phyloP scores from a whole-genome alignment of 495 filamentous ascomycete species.

The Talaromyces borbonicus region DNA sequence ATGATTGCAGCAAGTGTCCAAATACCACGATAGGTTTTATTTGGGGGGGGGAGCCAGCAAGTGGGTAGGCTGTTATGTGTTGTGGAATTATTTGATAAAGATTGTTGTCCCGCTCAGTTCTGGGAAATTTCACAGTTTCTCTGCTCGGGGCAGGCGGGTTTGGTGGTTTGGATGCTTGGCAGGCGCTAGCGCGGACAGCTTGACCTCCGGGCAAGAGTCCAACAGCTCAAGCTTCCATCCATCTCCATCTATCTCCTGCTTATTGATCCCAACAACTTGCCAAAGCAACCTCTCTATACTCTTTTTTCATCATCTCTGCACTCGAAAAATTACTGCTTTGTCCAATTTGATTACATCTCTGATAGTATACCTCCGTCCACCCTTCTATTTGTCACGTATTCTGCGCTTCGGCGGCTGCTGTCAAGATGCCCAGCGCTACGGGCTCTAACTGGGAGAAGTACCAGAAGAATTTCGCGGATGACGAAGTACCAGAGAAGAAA shows the following conservation, averaged over 20 bases:
- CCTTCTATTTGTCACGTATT: not conserved
- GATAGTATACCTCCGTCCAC: not conserved
- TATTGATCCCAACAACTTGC: not conserved
- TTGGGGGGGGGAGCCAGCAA: not conserved
- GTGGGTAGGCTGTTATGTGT: not conserved
- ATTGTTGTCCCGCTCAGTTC: constrained; percentile 2
- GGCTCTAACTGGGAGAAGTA: constrained; percentile 97
- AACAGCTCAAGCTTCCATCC: constrained; percentile 6
- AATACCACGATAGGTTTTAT: not conserved
- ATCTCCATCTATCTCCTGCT: constrained; percentile 4
- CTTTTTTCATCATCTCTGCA: not conserved
- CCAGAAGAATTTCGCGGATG: constrained; percentile 89
- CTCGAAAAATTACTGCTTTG: too few species aligned
- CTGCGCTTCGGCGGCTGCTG: constrained; percentile 4
- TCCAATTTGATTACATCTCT: not conserved
- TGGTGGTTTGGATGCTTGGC: constrained; percentile 36
- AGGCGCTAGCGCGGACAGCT: constrained; percentile 27
- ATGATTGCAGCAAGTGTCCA: constrained; percentile 34
- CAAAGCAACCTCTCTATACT: not conserved
- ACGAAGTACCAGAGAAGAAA: constrained; percentile 98
- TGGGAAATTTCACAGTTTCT: constrained; percentile 8
- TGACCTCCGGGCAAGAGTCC: not conserved
- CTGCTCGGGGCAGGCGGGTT: constrained; percentile 22
- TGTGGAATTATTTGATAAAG: not conserved
- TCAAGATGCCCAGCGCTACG: constrained; percentile 79